phyloP scores from a whole-genome alignment of 495 filamentous ascomycete species.

The Glutinoglossum americanum region DNA sequence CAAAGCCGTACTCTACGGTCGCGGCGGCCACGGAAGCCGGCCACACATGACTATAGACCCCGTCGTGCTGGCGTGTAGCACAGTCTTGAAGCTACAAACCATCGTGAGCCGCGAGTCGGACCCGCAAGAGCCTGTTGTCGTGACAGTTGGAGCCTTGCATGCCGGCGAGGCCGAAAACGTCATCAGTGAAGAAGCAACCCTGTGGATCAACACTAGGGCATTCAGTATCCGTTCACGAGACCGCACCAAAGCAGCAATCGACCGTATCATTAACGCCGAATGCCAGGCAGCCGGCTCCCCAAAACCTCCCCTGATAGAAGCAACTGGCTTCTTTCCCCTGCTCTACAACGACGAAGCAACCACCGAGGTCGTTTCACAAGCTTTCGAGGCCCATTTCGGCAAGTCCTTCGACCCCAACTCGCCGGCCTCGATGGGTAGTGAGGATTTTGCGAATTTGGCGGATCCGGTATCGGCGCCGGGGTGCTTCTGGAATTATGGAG shows the following conservation, averaged over 20 bases:
- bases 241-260: constrained; percentile 20
- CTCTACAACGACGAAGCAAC: constrained; percentile 29
- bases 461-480: constrained; percentile 28
- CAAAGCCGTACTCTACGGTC: constrained; percentile 28
- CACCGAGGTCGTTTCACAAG: constrained; percentile 12
- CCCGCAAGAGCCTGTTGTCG: constrained; percentile 25
- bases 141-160: constrained; percentile 30
- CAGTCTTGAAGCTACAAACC: constrained; percentile 26
- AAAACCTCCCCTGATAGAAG: constrained; percentile 19
- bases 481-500: constrained; percentile 36
- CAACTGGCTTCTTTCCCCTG: constrained; percentile 22
- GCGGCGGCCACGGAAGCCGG: constrained; percentile 28
- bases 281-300: constrained; percentile 23
- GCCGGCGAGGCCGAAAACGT: constrained; percentile 31
- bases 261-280: constrained; percentile 32
- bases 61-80: constrained; percentile 25
- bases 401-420: neutral
- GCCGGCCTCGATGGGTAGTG: constrained; percentile 14
- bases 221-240: constrained; percentile 20
- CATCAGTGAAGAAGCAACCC: constrained; percentile 25
- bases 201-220: constrained; percentile 26
- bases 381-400: neutral
- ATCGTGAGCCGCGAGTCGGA: constrained; percentile 29
- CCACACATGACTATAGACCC: constrained; percentile 32
- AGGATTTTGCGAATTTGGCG: constrained; percentile 36